Conservation (phyloP, 192 early-diverging fungal species). For the Chytriomyces sp. region DNA sequence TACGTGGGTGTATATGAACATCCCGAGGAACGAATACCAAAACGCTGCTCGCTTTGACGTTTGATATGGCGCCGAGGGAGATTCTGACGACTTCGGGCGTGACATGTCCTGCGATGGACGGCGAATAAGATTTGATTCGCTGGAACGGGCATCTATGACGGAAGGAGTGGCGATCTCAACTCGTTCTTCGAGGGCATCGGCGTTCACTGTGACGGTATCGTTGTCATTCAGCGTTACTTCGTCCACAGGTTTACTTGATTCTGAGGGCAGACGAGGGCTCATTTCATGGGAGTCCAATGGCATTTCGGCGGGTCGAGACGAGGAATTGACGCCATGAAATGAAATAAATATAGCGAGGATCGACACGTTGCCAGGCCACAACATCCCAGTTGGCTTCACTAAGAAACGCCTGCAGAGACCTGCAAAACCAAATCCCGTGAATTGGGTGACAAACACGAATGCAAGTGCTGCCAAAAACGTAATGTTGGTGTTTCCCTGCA, state of each 20-base stretch:
- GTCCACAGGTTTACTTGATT: background rate
- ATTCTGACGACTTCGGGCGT: background rate
- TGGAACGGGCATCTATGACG: background rate
- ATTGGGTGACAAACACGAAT: constrained; percentile 41
- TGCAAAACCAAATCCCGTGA: constrained; percentile 67
- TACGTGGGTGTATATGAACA: constrained; percentile 19
- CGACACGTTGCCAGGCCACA: constrained; percentile 79
- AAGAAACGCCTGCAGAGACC: constrained; percentile 75
- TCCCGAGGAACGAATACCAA: constrained; percentile 12
- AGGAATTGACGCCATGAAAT: constrained; percentile 21
- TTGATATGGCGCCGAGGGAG: background rate
- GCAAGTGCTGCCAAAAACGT: background rate
- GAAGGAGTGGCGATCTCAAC: too few relatives aligned
- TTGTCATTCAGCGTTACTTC: background rate
- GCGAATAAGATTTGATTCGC: background rate
- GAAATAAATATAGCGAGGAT: constrained; percentile 30
- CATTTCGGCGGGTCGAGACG: background rate
- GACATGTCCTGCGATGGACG: background rate
- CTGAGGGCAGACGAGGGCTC: background rate
- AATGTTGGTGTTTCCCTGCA: constrained; percentile 2
- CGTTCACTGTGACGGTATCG: background rate
- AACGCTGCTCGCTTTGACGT: background rate
- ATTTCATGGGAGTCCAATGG: background rate
- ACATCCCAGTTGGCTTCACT: constrained; percentile 82
- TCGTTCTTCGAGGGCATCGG: too few relatives aligned